phyloP scores from a whole-genome alignment of 1,284 basidiomycete genomes.

The Paramarasmius palmivorus region DNA sequence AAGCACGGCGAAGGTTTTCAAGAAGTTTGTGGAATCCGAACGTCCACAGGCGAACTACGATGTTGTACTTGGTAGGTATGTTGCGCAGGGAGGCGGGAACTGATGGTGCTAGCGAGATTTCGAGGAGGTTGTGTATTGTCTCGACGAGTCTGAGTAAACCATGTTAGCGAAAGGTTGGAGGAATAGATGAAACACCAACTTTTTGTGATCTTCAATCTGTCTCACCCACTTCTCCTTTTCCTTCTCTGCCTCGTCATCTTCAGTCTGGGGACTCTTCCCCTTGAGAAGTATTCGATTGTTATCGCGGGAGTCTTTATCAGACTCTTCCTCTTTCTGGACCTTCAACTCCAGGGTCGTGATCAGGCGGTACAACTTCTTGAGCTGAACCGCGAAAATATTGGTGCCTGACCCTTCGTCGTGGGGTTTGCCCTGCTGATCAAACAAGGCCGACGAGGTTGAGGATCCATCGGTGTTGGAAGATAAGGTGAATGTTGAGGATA shows the following conservation, averaged over 20 bases:
- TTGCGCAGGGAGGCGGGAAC: conserved; percentile 86
- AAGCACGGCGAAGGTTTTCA: conserved; percentile 86
- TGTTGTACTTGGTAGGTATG: conserved; percentile 93
- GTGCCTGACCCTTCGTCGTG: conserved; percentile 52
- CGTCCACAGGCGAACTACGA: conserved; percentile 92
- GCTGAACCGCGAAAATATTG: conserved; percentile 70
- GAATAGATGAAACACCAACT: conserved; percentile 40
- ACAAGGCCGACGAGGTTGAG: conserved; percentile 67
- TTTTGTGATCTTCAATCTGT: conserved; percentile 69
- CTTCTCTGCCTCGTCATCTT: conserved; percentile 57
- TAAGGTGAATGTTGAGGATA: conserved; percentile 74
- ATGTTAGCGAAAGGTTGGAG: conserved; percentile 10
- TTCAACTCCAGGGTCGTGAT: conserved; percentile 75
- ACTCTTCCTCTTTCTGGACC: conserved; percentile 66
- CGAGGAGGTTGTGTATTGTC: conserved; percentile 84
- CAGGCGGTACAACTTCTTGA: conserved; percentile 79
- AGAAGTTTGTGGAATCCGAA: conserved; percentile 89
- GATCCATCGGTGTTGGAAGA: conserved; percentile 77
- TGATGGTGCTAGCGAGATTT: conserved; percentile 83
- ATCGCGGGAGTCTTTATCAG: conserved; percentile 41
- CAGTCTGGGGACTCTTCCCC: conserved; percentile 40
- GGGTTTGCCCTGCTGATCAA: conserved; percentile 44
- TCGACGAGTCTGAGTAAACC: conserved; percentile 68
- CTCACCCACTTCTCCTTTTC: conserved; percentile 69
- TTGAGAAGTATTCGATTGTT: conserved; percentile 54